Evolutionary conservation across 441 rosid genomes (phyloP), one percentile per base, ranked within the genome.

Genomic region (Omphalea diandra): DNA sequence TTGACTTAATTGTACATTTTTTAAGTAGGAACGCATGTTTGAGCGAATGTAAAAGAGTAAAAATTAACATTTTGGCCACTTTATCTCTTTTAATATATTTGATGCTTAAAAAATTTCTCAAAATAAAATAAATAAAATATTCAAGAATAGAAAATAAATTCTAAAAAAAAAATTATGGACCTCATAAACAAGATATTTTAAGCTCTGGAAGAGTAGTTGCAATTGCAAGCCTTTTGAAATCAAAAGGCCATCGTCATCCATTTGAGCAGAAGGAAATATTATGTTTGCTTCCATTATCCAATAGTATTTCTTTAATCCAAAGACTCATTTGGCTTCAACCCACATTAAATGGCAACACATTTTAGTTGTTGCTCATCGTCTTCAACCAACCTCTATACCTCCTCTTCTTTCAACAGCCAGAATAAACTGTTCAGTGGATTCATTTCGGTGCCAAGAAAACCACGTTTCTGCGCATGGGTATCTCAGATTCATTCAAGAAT

Each of bases 401-500:
- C 79, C 33, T 70, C 83, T 58, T 77, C 80, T 22, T 67, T 81
- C 72, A 76, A 70, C 65, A 64, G 64, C 57, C 80, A 77, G 41
- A 68, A 68, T 14, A 55, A 65, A 64, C 73, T 76, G 67, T 73
- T 83, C 65, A 76, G 68, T 65, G 49, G 73, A 57, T 83, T 81
- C 50, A 68, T 77, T 64, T 40, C 63, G 65, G 62, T 75, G 63
- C 85, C 84, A 12, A 82, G 78, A 64, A 87, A 75, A 62, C 75
- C 73, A 41, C 80, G 44, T 69, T 69, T 72, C 63, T 68, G 74
- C 59, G 22, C 72, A 20, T 71, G 83, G 75, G 81, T 82, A 56
- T 72, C 84, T 74, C 77, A 75, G 11, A 38, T 85, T 79, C 87
- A 63, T 12, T 79, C 83, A 41, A 81, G 79, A 77, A 73, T 69